phyloP scores from a whole-genome alignment of 1,284 basidiomycete genomes.

The Cutaneotrichosporon spelunceum region DNA sequence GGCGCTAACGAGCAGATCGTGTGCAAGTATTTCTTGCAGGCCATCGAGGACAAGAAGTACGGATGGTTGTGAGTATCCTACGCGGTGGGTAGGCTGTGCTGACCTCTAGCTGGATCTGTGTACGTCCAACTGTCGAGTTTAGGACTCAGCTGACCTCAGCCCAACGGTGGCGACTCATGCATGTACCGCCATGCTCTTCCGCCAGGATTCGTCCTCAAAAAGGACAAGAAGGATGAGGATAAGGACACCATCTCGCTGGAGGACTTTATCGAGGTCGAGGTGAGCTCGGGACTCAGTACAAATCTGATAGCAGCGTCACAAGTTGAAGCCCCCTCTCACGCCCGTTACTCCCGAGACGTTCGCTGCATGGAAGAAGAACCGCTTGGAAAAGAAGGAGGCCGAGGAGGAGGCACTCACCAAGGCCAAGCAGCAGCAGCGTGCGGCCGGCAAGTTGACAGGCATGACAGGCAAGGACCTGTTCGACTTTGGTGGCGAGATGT shows the following conservation, averaged over 20 bases:
- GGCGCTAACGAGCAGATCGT: slow-evolving; percentile 65
- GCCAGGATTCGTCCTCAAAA: slow-evolving; percentile 90
- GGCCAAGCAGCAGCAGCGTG: slow-evolving; percentile 77
- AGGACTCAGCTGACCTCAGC: slow-evolving; percentile 28
- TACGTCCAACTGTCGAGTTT: slow-evolving; percentile 23
- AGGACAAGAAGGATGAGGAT: slow-evolving; percentile 76
- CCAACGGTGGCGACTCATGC: slow-evolving; percentile 64
- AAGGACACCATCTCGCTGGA: slow-evolving; percentile 88
- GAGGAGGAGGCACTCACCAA: slow-evolving; percentile 76
- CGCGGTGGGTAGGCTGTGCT: slow-evolving; percentile 8
- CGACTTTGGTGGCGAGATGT: slow-evolving; percentile 94
- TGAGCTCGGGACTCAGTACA: slow-evolving; percentile 46
- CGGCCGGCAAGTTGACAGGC: slow-evolving; percentile 86
- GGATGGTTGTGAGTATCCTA: slow-evolving; percentile 51
- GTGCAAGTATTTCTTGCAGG: slow-evolving; percentile 95
- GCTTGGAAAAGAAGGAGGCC: slow-evolving; percentile 86
- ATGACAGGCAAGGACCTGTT: slow-evolving; percentile 98
- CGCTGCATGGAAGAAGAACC: slow-evolving; percentile 89
- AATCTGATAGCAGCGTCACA: slow-evolving; percentile 70
- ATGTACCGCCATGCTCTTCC: slow-evolving; percentile 95
- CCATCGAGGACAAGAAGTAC: slow-evolving; percentile 87
- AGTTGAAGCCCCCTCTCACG: slow-evolving; percentile 84
- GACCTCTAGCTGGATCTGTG: slow-evolving; percentile 51
- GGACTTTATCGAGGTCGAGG: slow-evolving; percentile 97
- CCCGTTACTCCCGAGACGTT: slow-evolving; percentile 95